phyloP scores from a whole-genome alignment of 257 asterid genomes.

The Nemophila menziesii region DNA sequence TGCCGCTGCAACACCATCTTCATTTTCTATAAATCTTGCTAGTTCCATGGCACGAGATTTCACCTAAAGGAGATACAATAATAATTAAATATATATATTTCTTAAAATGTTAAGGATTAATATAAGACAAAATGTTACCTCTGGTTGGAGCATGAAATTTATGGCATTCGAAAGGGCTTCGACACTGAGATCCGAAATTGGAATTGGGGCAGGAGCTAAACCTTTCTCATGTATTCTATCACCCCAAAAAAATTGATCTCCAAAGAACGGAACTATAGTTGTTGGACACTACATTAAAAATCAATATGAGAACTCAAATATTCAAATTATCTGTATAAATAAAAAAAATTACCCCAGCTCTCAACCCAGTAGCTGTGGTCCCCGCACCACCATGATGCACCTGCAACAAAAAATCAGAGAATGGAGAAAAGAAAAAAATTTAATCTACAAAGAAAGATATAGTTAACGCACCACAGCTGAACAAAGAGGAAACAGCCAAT shows the following conservation, averaged over 20 bases:
- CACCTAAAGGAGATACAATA: conserved; percentile 32
- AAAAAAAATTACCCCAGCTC: conserved; percentile 69
- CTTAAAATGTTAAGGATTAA: too few species aligned
- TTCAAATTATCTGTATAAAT: background rate
- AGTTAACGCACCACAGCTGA: conserved; percentile 97
- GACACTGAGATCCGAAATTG: conserved; percentile 62
- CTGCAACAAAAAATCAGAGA: conserved; percentile 20
- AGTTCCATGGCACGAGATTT: conserved; percentile 64
- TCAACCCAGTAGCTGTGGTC: conserved; percentile 90
- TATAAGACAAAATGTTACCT: conserved; percentile 26
- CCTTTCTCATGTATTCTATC: conserved; percentile 67
- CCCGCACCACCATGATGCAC: conserved; percentile 99
- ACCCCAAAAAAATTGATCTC: conserved; percentile 98
- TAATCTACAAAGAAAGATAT: background rate
- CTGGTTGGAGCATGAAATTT: conserved; percentile 84
- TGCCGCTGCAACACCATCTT: conserved; percentile 92
- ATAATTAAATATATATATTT: too few species aligned
- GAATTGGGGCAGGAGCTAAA: conserved; percentile 81
- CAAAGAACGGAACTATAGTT: conserved; percentile 88
- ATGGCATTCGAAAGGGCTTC: conserved; percentile 86
- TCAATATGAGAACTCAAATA: background rate
- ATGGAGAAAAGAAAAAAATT: background rate
- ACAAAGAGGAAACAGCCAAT: conserved; percentile 95
- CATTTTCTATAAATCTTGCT: conserved; percentile 47
- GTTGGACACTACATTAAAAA: conserved; percentile 79